A percentile compares a stretch with the other conserved stretches of the same genome.
These are phyloP conservation scores for Solanum appendiculatum DNA, from an alignment of 257 asterid genomes.

Conservation along the genomic window DNA sequence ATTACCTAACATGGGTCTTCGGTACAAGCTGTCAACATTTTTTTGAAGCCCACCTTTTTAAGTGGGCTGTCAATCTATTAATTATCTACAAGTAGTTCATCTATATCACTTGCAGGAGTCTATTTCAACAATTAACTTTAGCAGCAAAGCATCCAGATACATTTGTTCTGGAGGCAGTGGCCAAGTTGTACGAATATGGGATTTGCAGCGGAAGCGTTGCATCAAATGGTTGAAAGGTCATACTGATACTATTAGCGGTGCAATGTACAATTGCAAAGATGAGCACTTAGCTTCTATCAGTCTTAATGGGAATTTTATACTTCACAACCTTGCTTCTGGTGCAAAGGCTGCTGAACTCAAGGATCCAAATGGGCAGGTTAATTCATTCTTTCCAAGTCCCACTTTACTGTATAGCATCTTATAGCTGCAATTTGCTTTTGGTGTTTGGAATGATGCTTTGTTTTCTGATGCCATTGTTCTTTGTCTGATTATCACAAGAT, in stretches of 20 bases:
- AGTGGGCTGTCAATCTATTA: not conserved
- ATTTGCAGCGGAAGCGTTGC: constrained; percentile 88
- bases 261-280: constrained; percentile 93
- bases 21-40: not conserved
- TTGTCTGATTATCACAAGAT: constrained; percentile 25
- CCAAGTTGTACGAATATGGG: constrained; percentile 95
- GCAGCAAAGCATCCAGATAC: constrained; percentile 91
- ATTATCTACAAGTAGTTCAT: not conserved
- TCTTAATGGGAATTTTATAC: constrained; percentile 86
- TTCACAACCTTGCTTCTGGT: constrained; percentile 98
- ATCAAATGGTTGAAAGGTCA: constrained; percentile 98
- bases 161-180: constrained; percentile 95
- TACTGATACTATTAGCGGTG: constrained; percentile 76
- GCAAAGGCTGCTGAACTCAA: constrained; percentile 83
- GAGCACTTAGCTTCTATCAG: constrained; percentile 96
- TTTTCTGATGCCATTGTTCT: constrained; percentile 14
- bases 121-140: constrained; percentile 77
- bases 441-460: not conserved
- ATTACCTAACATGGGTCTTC: not conserved
- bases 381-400: constrained; percentile 5
- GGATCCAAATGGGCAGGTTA: constrained; percentile 95
- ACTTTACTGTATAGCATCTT: not conserved
- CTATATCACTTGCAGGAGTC: constrained; percentile 38
- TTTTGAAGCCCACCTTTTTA: not conserved
- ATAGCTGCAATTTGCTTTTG: constrained; percentile 7